Conservation (phyloP, 768 basidiomycete genomes). For the Boletellus ananiceps region DNA sequence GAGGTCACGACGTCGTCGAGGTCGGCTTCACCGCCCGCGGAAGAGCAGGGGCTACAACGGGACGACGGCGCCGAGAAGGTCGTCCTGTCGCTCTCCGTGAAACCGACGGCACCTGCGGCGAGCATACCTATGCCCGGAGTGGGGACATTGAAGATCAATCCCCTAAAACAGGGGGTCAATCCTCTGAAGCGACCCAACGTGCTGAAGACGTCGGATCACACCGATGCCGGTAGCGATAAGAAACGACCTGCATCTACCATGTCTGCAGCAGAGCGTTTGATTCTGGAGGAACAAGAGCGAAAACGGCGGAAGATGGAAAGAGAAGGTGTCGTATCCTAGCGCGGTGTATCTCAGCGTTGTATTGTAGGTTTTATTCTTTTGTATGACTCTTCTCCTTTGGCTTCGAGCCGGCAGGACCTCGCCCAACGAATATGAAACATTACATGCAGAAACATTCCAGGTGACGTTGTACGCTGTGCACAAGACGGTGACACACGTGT, state of each 20-base stretch:
- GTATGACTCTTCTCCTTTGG: too few species aligned
- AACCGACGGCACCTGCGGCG: constrained; percentile 36
- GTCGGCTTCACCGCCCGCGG: constrained; percentile 37
- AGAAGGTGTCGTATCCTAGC: constrained; percentile 25
- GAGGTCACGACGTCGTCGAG: constrained; percentile 29
- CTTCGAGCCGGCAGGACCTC: too few species aligned
- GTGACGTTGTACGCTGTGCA: too few species aligned
- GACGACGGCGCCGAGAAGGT: constrained; percentile 72
- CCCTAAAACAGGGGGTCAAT: constrained; percentile 40
- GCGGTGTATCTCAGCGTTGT: constrained; percentile 2
- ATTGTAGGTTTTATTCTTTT: neutral
- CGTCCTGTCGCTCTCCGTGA: constrained; percentile 65
- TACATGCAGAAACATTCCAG: too few species aligned
- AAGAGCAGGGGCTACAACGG: constrained; percentile 59
- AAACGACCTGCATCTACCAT: constrained; percentile 61
- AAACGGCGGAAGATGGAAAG: constrained; percentile 76
- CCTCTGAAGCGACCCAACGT: constrained; percentile 72
- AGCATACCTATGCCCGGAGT: constrained; percentile 30
- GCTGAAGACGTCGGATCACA: constrained; percentile 47
- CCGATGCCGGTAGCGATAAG: constrained; percentile 44
- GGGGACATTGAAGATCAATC: constrained; percentile 56
- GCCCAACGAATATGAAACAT: too few species aligned
- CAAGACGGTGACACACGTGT: neutral
- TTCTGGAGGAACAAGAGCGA: constrained; percentile 86
- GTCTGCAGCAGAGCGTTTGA: constrained; percentile 81